These are phyloP conservation scores for Rhizoctonia solani DNA, from an alignment of 1,284 basidiomycete species.

Conservation along the genomic window DNA sequence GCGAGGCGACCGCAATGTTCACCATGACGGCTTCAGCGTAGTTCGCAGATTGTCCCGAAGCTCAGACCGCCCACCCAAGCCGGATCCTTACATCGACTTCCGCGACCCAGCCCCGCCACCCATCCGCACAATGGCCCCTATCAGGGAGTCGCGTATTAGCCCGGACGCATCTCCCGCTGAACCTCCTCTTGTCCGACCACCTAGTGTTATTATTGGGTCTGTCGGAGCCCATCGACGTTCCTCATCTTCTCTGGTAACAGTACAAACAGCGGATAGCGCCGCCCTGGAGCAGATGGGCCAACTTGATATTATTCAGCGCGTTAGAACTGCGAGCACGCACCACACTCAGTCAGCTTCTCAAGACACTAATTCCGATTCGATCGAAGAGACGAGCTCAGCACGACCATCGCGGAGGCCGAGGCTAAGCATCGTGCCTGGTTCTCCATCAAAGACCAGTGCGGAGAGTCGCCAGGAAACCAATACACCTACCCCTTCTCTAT, in stretches of 20 bases:
- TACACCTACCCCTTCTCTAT: constrained; percentile 15
- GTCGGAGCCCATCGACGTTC: constrained; percentile 47
- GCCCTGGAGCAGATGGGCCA: constrained; percentile 64
- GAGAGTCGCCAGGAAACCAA: constrained; percentile 13
- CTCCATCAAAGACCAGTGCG: constrained; percentile 16
- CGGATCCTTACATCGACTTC: constrained; percentile 52
- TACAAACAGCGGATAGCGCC: constrained; percentile 65
- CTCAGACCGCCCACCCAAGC: constrained; percentile 19
- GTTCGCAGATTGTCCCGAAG: constrained; percentile 7
- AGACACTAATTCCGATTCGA: constrained; percentile 12
- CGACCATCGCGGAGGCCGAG: constrained; percentile 36
- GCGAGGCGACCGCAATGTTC: constrained; percentile 26
- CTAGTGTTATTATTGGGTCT: not conserved
- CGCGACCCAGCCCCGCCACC: constrained; percentile 71
- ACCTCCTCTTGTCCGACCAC: constrained; percentile 44
- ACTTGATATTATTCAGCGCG: constrained; percentile 69
- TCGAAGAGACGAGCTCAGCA: not conserved
- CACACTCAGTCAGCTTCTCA: constrained; percentile 14
- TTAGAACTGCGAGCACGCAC: constrained; percentile 46
- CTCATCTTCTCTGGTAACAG: constrained; percentile 57
- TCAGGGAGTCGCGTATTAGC: constrained; percentile 43
- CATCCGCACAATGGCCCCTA: constrained; percentile 52
- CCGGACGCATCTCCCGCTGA: constrained; percentile 42
- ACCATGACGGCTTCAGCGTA: constrained; percentile 26
- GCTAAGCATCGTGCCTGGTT: constrained; percentile 29